Conservation (phyloP, 306 rosid genomes). For the Trichosanthes cucumerina region DNA sequence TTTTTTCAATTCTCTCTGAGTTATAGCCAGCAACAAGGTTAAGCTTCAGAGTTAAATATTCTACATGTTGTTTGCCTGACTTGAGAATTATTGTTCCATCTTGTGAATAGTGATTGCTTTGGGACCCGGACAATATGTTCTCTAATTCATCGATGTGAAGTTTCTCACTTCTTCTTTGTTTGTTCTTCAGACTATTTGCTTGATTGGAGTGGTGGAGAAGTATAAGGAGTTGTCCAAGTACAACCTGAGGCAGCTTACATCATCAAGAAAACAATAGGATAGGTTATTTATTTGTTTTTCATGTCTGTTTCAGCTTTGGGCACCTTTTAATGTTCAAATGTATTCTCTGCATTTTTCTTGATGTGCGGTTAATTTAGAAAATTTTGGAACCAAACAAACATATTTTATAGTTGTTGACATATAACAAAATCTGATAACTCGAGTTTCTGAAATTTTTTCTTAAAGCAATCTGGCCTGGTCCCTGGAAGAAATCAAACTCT, state of each 20-base stretch:
- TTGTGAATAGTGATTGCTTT: neutral
- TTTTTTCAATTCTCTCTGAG: neutral
- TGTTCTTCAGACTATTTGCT: constrained; percentile 68
- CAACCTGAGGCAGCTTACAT: constrained; percentile 86
- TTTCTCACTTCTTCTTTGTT: constrained; percentile 4
- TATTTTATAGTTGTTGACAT: neutral
- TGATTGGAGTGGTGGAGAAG: constrained; percentile 76
- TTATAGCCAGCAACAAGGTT: neutral
- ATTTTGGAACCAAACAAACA: neutral
- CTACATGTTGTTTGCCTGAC: neutral
- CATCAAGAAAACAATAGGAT: constrained; percentile 38
- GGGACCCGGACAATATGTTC: neutral
- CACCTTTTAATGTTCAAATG: neutral
- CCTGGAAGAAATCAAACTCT: neutral
- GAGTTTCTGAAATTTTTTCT: neutral
- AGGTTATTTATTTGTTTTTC: constrained; percentile 7
- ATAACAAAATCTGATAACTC: neutral
- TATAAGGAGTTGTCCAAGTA: constrained; percentile 79
- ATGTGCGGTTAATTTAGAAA: neutral
- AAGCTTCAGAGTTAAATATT: neutral
- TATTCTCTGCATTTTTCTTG: neutral
- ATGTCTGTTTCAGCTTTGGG: neutral
- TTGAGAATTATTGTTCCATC: neutral
- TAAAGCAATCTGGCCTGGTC: neutral
- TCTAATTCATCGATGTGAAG: neutral